Evolutionary conservation across 1,284 basidiomycete species (phyloP), one percentile per base, ranked within the genome.

Genomic region (Microbotryum scabiosae): DNA sequence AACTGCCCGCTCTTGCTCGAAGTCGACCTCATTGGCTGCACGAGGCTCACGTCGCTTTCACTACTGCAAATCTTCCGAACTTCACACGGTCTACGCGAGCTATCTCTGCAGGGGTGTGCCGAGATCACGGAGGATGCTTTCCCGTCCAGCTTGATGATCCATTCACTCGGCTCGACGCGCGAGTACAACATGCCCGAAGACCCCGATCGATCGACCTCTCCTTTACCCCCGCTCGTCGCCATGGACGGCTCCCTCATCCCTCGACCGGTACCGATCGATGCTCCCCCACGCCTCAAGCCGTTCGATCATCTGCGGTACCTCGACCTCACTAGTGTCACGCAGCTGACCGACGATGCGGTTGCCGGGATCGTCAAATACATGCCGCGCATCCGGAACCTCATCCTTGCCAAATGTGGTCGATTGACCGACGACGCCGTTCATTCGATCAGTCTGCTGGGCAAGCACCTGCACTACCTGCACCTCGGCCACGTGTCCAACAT

Each of bases 401-500:
- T 93, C 30, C 78, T 99, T 50, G 89, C 92, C 56, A 98, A 97
- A 76, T 99, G 96, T 74, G 76, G 79, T 4, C 77, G 83, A 49
- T 79, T 99, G 71, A 96, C 94, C 10, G 92, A 98, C 75, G 82
- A 81, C 57, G 82, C 87, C 3, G 82, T 97, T 30, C 86, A 89
- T 71, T 87, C 83, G 65, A 90, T 98, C 47, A 87, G 88, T 72
- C 81, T 81, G 71, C 80, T 99, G 20, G 94, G 94, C 28, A 88
- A 89, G 73, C 85, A 93, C 72, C 75, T 99, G 43, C 96, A 98
- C 76, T 92, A 96, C 74, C 81, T 99, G 46, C 96, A 99, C 75
- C 80, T 98, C 16, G 96, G 93, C 1, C 96, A 98, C 77, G 87
- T 90, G 53, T 76, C 80, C 36, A 85, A 84, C 69, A 90, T 98